These are phyloP conservation scores for Talaromyces liani DNA, from an alignment of 495 filamentous ascomycete species.

Conservation along the genomic window DNA sequence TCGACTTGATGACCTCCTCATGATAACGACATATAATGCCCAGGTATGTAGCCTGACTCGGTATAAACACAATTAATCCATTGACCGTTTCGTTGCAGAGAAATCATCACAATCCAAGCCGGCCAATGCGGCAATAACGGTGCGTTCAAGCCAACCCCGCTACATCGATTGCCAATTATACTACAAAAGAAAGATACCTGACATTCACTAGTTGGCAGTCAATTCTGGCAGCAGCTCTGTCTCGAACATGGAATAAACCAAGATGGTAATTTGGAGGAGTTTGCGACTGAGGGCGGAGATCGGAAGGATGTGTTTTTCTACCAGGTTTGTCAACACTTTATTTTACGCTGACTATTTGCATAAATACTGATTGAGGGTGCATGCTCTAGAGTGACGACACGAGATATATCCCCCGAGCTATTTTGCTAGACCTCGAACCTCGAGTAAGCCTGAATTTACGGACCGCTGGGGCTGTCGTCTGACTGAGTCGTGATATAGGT, in stretches of 20 bases:
- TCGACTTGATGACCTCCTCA: background rate
- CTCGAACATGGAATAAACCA: slow-evolving; percentile 96
- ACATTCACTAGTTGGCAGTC: slow-evolving; percentile 63
- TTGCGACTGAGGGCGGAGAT: slow-evolving; percentile 92
- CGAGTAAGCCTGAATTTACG: slow-evolving; percentile 49
- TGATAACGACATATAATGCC: slow-evolving; percentile 29
- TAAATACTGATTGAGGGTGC: slow-evolving; percentile 4
- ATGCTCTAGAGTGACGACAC: slow-evolving; percentile 74
- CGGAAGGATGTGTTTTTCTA: slow-evolving; percentile 99
- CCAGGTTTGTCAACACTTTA: slow-evolving; percentile 43
- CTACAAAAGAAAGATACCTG: background rate
- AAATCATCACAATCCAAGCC: slow-evolving; percentile 98
- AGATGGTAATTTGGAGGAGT: slow-evolving; percentile 92
- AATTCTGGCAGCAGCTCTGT: slow-evolving; percentile 97
- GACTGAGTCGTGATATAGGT: slow-evolving; percentile 43
- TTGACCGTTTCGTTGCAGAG: slow-evolving; percentile 42
- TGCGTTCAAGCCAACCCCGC: slow-evolving; percentile 40
- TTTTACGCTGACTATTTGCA: background rate
- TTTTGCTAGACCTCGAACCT: slow-evolving; percentile 91
- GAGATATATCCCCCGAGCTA: slow-evolving; percentile 93
- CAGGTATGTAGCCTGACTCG: slow-evolving; percentile 22
- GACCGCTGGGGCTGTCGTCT: slow-evolving; percentile 7
- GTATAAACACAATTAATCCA: background rate
- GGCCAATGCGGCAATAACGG: slow-evolving; percentile 99
- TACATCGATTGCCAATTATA: slow-evolving; percentile 8